Evolutionary conservation across 169 alveolate species (phyloP).

Genomic region (Cyclospora cayetanensis): DNA sequence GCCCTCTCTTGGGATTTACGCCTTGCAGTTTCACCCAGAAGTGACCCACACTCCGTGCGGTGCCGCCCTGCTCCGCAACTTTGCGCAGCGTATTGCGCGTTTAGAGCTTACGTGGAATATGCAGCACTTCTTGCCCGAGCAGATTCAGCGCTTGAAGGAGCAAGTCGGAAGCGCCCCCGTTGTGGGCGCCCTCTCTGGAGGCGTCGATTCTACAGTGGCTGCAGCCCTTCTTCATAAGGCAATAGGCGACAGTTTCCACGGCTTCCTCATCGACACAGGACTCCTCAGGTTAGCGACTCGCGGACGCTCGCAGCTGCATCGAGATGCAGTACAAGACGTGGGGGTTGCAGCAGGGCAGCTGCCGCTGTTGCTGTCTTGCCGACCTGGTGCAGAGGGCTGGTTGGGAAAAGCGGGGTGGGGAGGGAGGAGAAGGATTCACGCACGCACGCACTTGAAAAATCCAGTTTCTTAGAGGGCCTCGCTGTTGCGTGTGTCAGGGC

Average conservation of each 20-base stretch:
- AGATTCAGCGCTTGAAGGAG: conserved; percentile 39
- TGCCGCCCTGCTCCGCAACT: conserved; percentile 72
- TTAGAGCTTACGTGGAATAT: conserved; percentile 70
- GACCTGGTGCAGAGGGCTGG: background rate
- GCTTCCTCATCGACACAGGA: conserved; percentile 80
- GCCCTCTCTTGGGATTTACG: conserved; percentile 60
- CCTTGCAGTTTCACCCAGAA: conserved; percentile 81
- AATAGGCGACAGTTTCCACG: conserved; percentile 76
- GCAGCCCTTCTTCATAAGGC: conserved; percentile 73
- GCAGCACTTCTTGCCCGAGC: conserved; percentile 72
- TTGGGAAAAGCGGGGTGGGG: background rate
- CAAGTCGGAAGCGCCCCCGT: conserved; percentile 40
- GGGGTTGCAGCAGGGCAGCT: background rate
- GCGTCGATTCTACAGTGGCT: conserved; percentile 80
- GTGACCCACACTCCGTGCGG: conserved; percentile 79
- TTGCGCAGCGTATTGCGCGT: conserved; percentile 39
- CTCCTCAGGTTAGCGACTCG: conserved; percentile 71
- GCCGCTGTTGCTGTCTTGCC: background rate
- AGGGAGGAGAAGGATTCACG: background rate
- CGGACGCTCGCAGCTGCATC: no score
- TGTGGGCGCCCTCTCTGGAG: conserved; percentile 79
- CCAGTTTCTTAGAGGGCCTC: no score
- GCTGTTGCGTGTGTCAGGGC: no score
- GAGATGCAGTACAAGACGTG: no score
- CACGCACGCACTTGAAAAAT: no score